Base-by-base conservation (phyloP, 148 eudicot genomes). In the Amaranthus cruentus region DNA sequence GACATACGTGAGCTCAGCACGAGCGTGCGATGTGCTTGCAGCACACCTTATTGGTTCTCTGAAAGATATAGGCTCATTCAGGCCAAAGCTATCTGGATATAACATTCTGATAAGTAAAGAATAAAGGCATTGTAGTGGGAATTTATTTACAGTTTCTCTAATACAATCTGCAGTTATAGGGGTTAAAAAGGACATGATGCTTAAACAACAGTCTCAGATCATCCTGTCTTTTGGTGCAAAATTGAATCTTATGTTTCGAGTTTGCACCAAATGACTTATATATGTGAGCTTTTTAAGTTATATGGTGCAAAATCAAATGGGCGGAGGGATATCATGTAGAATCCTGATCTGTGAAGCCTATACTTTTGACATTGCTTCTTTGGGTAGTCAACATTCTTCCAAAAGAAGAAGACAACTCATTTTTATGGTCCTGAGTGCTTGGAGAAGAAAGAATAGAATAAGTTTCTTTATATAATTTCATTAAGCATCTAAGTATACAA, bases 21-120 rank as follows among this genome's bases (percentile, higher is more conserved):
- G 38, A 28, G 38, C 38, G 38, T 14, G 60, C 46, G 76, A 66
- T 73, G 80, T 80, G 9, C 59, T 80, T 73, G 47, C 77, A 61
- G 70, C 75, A 48, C 79, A 80, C 76, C 76, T 80, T 56, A 57
- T 72, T 62, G 83, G 83, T 42, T 66, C 83, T 51, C 79, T 80
- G 58, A 80, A 76, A 62, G 75, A 67, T 28, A 28, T n/a, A 61
- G 68, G 77, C 83, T 80, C 56, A 67, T 71, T 54, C 79, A 72
- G 5, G 80, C 83, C 47, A 69, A 76, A 62, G 79, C 83, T 72
- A 66, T 80, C 9, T 80, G 83, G 79, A 61, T 78, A 43, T 72
- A 78, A 54, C 5, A 60, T 50, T 28, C 38, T 28, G 38, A 11
- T 70, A n/a, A 60, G 2, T 44, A 18, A 55, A 54, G 76, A 55